These are phyloP conservation scores for Fragosphaeria purpurea DNA, from an alignment of 2,329 filamentous ascomycete genomes.

Conservation along the genomic window DNA sequence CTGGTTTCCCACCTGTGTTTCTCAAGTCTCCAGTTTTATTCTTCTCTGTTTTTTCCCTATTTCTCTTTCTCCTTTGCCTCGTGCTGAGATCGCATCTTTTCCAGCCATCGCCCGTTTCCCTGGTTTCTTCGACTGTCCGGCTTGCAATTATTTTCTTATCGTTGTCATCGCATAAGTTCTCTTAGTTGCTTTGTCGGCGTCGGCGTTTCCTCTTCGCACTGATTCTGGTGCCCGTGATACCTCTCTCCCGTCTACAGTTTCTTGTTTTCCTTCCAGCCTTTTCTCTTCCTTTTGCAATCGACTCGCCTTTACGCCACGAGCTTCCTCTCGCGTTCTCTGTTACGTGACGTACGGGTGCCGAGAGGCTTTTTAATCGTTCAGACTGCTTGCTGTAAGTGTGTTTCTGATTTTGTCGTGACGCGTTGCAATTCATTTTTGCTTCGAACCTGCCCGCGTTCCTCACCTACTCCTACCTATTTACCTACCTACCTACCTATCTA, in stretches of 20 bases:
- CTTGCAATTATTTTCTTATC: not conserved
- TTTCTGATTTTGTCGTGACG: no score
- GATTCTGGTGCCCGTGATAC: slow-evolving; percentile 6
- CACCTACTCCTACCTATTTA: no score
- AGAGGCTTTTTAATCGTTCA: slow-evolving; percentile 17
- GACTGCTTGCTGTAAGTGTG: no score
- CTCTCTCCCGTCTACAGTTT: not conserved
- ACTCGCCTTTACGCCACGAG: no score
- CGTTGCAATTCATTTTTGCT: no score
- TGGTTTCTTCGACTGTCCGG: not conserved
- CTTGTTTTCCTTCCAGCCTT: not conserved
- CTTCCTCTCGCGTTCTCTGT: not conserved
- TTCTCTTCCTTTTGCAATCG: not conserved
- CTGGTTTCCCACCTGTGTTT: no score
- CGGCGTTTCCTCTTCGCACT: slow-evolving; percentile 7
- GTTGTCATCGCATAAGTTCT: slow-evolving; percentile 3
- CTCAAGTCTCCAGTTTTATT: not conserved
- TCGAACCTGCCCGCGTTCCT: no score
- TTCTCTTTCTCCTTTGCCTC: slow-evolving; percentile 1
- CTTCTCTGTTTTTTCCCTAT: slow-evolving; percentile 3
- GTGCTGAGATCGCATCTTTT: slow-evolving; percentile 1
- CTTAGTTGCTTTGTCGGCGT: slow-evolving; percentile 8
- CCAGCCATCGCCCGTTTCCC: not conserved
- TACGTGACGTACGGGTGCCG: slow-evolving; percentile 8
- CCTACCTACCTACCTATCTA: slow-evolving; percentile 15